phyloP scores from a whole-genome alignment of 352 stramenopile genomes.

The Phytophthora pinifolia region DNA sequence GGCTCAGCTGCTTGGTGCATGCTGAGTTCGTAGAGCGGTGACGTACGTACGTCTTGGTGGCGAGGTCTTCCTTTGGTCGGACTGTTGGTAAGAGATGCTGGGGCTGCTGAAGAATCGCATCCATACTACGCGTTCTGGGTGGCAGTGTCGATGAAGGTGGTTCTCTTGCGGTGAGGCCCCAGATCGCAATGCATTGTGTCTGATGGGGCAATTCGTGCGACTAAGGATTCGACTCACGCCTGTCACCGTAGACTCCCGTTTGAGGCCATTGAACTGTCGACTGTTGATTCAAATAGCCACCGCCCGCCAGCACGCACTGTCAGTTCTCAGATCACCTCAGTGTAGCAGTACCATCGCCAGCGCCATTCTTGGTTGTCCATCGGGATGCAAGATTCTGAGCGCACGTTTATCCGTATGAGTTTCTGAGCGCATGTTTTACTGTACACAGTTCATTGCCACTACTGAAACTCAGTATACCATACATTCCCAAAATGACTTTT shows the following conservation, averaged over 20 bases:
- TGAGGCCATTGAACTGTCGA: not conserved
- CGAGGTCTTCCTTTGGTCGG: not conserved
- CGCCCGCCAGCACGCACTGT: not conserved
- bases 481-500: not conserved
- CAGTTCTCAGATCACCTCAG: conserved; percentile 10
- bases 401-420: too few relatives aligned
- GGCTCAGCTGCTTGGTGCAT: conserved; percentile 12
- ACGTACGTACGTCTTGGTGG: not conserved
- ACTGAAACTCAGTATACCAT: not conserved
- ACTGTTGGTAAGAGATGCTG: not conserved
- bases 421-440: not conserved
- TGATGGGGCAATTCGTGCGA: conserved; percentile 6
- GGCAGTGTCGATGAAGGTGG: conserved; percentile 3
- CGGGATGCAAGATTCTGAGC: too few relatives aligned
- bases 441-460: too few relatives aligned
- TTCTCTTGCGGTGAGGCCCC: not conserved
- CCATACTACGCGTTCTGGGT: not conserved
- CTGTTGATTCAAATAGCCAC: conserved; percentile 2
- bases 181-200: not conserved
- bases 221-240: not conserved
- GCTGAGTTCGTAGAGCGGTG: conserved; percentile 7
- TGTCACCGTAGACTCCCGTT: not conserved
- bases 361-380: not conserved
- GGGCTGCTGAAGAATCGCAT: not conserved
- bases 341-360: not conserved